These are phyloP conservation scores for Torulaspora globosa DNA, from an alignment of 1,139 yeast species.

Conservation along the genomic window DNA sequence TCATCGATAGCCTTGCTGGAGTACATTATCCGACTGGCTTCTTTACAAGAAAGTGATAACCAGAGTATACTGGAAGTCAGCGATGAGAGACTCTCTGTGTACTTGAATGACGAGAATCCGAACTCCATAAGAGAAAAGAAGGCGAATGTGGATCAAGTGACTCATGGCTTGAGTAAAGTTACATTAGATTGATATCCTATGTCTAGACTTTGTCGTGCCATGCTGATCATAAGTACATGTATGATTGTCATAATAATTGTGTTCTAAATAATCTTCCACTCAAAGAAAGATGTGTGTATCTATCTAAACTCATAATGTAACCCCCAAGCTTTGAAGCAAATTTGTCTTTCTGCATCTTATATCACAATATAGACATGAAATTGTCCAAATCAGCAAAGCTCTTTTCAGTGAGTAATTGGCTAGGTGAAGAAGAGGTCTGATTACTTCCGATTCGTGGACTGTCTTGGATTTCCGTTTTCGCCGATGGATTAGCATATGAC, in stretches of 20 bases:
- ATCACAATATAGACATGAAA: slow-evolving; percentile 26
- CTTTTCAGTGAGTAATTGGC: slow-evolving; percentile 26
- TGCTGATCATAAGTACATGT: slow-evolving; percentile 3
- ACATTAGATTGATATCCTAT: slow-evolving; percentile 6
- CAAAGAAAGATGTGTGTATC: neutral
- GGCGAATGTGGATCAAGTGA: slow-evolving; percentile 21
- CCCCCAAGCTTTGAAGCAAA: neutral
- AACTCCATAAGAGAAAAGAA: slow-evolving; percentile 20
- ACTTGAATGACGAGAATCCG: slow-evolving; percentile 56
- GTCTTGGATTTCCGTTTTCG: slow-evolving; percentile 6
- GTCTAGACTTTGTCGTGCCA: slow-evolving; percentile 3
- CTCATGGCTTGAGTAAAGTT: slow-evolving; percentile 17
- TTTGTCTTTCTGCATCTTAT: neutral
- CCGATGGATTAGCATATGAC: slow-evolving; percentile 6
- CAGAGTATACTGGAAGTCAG: slow-evolving; percentile 50
- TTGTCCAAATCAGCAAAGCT: slow-evolving; percentile 33
- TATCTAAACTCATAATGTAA: neutral
- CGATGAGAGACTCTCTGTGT: slow-evolving; percentile 64
- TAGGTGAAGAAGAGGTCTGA: slow-evolving; percentile 25
- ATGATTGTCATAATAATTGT: slow-evolving; percentile 3
- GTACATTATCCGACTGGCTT: slow-evolving; percentile 57
- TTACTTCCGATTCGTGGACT: slow-evolving; percentile 20
- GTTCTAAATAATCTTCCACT: neutral
- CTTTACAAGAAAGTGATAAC: slow-evolving; percentile 62
- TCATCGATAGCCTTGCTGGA: slow-evolving; percentile 56